Conservation (phyloP, 2,329 filamentous ascomycete genomes). For the Trichoderma sp. region DNA sequence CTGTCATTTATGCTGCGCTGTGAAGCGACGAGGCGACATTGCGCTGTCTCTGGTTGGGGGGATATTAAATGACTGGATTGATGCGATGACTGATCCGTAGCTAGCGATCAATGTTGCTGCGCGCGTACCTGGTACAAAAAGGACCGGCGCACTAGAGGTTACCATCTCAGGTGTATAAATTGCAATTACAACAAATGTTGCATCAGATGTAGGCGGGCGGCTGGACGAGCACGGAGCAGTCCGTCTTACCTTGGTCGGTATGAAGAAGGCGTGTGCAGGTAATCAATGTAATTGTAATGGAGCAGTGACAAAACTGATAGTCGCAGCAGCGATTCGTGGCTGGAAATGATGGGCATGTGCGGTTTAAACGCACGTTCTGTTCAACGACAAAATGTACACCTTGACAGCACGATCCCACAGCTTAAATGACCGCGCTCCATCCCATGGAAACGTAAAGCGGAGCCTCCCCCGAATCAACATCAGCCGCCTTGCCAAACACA, state of each 20-base stretch:
- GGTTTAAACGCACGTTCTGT: not conserved
- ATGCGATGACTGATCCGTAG: not conserved
- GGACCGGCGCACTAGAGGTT: not conserved
- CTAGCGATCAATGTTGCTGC: not conserved
- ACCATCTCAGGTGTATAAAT: conserved; percentile 5
- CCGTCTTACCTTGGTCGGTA: not conserved
- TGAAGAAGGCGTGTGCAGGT: no score
- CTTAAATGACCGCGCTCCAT: not conserved
- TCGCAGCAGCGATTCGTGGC: not conserved
- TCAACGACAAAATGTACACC: not conserved
- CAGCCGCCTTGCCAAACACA: conserved; percentile 1
- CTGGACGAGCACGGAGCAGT: not conserved
- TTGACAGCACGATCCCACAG: not conserved
- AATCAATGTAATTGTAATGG: not conserved
- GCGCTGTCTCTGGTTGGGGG: not conserved
- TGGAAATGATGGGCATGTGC: not conserved
- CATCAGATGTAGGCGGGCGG: conserved; percentile 14
- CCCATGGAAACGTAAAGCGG: conserved; percentile 2
- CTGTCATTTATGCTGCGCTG: not conserved
- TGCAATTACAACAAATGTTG: conserved; percentile 4
- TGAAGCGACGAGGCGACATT: not conserved
- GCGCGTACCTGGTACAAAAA: conserved; percentile 9
- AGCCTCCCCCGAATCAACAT: not conserved
- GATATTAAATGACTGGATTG: not conserved
- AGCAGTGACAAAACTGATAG: not conserved